phyloP scores from a whole-genome alignment of 169 alveolate species.

The Plasmodium knowlesi region DNA sequence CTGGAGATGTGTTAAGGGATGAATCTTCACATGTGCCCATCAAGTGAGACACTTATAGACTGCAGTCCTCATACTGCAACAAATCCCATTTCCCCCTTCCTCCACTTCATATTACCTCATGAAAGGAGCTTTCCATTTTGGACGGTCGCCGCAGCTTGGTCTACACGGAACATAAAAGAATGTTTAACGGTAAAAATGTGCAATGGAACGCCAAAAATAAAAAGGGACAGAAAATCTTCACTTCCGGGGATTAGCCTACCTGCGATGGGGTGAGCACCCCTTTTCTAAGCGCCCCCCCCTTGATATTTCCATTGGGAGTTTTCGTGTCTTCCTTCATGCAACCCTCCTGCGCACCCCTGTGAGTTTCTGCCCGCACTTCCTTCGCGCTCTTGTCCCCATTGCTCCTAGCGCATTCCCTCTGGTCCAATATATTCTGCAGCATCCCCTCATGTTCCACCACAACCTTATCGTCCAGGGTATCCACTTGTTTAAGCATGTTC shows the following conservation, averaged over 20 bases:
- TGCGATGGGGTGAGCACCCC: background rate
- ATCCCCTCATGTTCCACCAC: conserved; percentile 30
- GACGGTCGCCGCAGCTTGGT: conserved; percentile 7
- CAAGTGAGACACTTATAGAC: background rate
- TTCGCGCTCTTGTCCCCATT: background rate
- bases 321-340: background rate
- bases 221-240: background rate
- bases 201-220: background rate
- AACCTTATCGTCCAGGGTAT: conserved; percentile 20
- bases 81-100: background rate
- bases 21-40: background rate
- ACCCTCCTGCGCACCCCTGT: background rate
- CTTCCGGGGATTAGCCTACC: background rate
- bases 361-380: background rate
- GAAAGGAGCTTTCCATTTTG: conserved; percentile 18
- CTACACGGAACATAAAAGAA: background rate
- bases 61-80: background rate
- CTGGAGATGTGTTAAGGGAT: background rate
- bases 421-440: background rate
- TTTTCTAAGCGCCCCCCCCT: background rate
- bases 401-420: background rate
- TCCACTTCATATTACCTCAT: background rate
- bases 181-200: background rate
- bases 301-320: no score
- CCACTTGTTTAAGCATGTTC: conserved; percentile 41